Evolutionary conservation across 805 yeast species (phyloP).

Genomic region (Ogataea sp.): DNA sequence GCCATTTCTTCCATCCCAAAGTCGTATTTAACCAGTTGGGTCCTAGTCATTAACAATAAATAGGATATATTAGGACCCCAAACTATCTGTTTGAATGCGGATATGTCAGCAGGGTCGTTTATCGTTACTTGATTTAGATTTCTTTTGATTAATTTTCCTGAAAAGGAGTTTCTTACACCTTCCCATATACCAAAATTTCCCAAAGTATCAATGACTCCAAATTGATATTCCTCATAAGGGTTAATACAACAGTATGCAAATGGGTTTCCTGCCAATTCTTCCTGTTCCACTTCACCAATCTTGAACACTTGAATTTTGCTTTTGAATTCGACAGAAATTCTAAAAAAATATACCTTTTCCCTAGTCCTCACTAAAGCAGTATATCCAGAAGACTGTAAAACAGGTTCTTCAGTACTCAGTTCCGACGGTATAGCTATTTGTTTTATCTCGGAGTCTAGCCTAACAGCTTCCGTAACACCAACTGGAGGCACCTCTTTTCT

Average conservation of each 20-base stretch:
- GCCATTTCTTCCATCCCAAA: slow-evolving; percentile 20
- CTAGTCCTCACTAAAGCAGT: background rate
- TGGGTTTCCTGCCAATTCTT: slow-evolving; percentile 13
- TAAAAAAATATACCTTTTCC: slow-evolving; percentile 18
- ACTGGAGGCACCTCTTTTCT: slow-evolving; percentile 4
- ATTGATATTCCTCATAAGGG: slow-evolving; percentile 29
- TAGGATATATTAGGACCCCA: slow-evolving; percentile 32
- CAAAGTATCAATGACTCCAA: slow-evolving; percentile 39
- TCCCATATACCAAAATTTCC: slow-evolving; percentile 45
- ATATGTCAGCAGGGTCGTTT: slow-evolving; percentile 41
- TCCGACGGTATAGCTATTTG: slow-evolving; percentile 25
- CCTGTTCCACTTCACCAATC: slow-evolving; percentile 16
- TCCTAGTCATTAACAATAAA: slow-evolving; percentile 33
- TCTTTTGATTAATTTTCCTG: slow-evolving; percentile 1
- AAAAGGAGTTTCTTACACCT: slow-evolving; percentile 5
- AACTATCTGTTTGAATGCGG: slow-evolving; percentile 43
- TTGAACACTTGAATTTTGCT: slow-evolving; percentile 18
- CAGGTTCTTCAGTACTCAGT: slow-evolving; percentile 13
- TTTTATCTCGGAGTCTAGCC: slow-evolving; percentile 17
- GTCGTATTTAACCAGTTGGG: slow-evolving; percentile 30
- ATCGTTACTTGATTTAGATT: slow-evolving; percentile 13
- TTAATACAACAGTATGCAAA: slow-evolving; percentile 38
- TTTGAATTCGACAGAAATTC: slow-evolving; percentile 11
- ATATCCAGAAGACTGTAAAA: background rate
- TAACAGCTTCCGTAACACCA: slow-evolving; percentile 9